These are phyloP conservation scores for Apiospora pterosperma DNA, from an alignment of 2,329 filamentous ascomycete genomes.

Conservation along the genomic window DNA sequence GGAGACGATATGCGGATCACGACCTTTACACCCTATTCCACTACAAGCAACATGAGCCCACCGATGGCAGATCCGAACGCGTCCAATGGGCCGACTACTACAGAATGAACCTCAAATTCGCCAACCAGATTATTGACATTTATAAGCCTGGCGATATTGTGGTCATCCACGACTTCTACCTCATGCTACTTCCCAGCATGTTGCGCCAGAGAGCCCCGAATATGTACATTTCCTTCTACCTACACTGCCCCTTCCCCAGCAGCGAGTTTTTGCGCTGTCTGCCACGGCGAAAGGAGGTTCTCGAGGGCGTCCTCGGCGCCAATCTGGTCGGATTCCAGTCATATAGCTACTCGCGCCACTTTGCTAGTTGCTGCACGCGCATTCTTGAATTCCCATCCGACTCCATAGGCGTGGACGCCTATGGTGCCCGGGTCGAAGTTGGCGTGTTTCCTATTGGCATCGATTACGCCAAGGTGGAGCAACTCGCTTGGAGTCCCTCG, in stretches of 20 bases:
- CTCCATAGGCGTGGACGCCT: slow-evolving; percentile 80
- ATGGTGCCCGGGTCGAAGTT: slow-evolving; percentile 83
- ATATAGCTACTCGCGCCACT: slow-evolving; percentile 92
- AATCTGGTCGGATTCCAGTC: slow-evolving; percentile 96
- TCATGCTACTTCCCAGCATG: slow-evolving; percentile 85
- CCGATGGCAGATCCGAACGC: slow-evolving; percentile 76
- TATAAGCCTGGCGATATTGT: slow-evolving; percentile 94
- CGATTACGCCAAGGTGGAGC: slow-evolving; percentile 76
- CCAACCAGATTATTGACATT: slow-evolving; percentile 79
- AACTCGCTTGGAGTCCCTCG: slow-evolving; percentile 66
- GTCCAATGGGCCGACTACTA: slow-evolving; percentile 91
- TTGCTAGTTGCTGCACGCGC: slow-evolving; percentile 88
- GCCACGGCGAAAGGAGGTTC: slow-evolving; percentile 81
- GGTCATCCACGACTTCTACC: slow-evolving; percentile 90
- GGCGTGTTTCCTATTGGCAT: slow-evolving; percentile 95
- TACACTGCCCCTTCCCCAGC: slow-evolving; percentile 92
- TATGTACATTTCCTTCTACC: slow-evolving; percentile 91
- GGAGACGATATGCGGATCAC: slow-evolving; percentile 87
- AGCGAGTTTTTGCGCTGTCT: slow-evolving; percentile 93
- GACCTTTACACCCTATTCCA: slow-evolving; percentile 92
- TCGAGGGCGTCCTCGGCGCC: slow-evolving; percentile 84
- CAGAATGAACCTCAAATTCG: slow-evolving; percentile 88
- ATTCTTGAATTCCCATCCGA: slow-evolving; percentile 89
- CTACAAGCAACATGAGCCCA: slow-evolving; percentile 92
- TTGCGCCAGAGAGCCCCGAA: slow-evolving; percentile 81